A percentile compares a stretch with the other conserved stretches of the same genome.
These are phyloP conservation scores for Dryas octopetala DNA, from an alignment of 306 rosid species.

Conservation along the genomic window DNA sequence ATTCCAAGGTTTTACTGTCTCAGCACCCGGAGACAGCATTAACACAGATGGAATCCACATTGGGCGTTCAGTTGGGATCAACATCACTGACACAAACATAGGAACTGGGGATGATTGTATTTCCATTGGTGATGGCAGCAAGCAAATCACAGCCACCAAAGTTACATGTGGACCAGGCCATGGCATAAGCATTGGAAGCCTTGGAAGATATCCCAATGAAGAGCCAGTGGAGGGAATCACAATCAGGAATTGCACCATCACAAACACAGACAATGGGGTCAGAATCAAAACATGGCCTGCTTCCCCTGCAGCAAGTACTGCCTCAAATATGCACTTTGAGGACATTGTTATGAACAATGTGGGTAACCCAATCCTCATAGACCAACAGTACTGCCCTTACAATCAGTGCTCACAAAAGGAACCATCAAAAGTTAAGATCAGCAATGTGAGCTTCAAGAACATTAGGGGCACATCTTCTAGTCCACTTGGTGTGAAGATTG, in stretches of 20 bases:
- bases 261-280: constrained; percentile 21
- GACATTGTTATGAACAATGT: not conserved
- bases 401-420: not conserved
- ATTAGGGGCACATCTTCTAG: constrained; percentile 36
- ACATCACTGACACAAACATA: too few species aligned
- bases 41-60: constrained; percentile 55
- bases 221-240: constrained; percentile 13
- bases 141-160: constrained; percentile 9
- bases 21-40: constrained; percentile 35
- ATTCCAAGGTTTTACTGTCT: constrained; percentile 1
- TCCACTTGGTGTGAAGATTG: constrained; percentile 28
- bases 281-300: constrained; percentile 28
- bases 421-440: constrained; percentile 44
- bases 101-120: too few species aligned
- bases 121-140: constrained; percentile 43
- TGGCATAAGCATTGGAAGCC: constrained; percentile 39
- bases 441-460: constrained; percentile 39
- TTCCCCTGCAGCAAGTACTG: not conserved
- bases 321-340: constrained; percentile 23
- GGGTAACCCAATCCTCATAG: constrained; percentile 22
- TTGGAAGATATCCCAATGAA: constrained; percentile 24
- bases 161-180: constrained; percentile 37
- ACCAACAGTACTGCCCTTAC: constrained; percentile 13
- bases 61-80: constrained; percentile 29
- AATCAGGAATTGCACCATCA: constrained; percentile 15